Percentiles rank a stretch among this genome's conserved stretches.
phyloP scores from a whole-genome alignment of 2,329 filamentous ascomycete species.

The Pestalotiopsis sp. region DNA sequence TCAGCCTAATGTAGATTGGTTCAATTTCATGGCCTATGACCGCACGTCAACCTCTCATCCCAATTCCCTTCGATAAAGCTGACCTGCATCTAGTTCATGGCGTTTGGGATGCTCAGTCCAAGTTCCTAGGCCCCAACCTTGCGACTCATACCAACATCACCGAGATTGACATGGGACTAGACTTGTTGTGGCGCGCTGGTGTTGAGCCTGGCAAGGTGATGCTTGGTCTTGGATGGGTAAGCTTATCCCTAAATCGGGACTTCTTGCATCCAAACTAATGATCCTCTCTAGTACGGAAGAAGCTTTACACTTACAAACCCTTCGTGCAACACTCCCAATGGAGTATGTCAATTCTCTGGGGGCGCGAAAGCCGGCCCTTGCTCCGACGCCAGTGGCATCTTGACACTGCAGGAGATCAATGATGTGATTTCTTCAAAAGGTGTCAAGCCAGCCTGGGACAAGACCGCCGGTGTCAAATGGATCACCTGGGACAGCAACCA shows the following conservation, averaged over 20 bases:
- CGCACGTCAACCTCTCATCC: neutral
- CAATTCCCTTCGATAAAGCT: neutral
- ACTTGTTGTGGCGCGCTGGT: constrained; percentile 26
- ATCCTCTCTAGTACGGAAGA: constrained; percentile 25
- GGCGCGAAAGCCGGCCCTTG: constrained; percentile 17
- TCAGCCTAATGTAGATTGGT: constrained; percentile 35
- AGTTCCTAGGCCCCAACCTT: constrained; percentile 23
- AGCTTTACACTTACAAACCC: constrained; percentile 19
- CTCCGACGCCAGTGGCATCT: constrained; percentile 11
- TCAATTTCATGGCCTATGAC: constrained; percentile 50
- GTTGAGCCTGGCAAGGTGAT: constrained; percentile 29
- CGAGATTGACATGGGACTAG: constrained; percentile 29
- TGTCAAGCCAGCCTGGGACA: constrained; percentile 16
- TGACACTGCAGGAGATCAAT: constrained; percentile 11
- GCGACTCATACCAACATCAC: constrained; percentile 34
- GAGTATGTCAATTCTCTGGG: constrained; percentile 16
- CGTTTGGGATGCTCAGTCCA: constrained; percentile 26
- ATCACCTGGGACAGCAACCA: constrained; percentile 6
- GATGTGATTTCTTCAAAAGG: neutral
- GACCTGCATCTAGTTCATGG: constrained; percentile 19
- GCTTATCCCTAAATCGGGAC: neutral
- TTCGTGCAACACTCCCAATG: constrained; percentile 18
- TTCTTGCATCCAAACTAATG: neutral
- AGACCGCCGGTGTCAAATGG: constrained; percentile 13
- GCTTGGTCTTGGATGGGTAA: constrained; percentile 28